Conservation (phyloP, 108 stramenopile species). For the Pseudonitzschia pungens region DNA sequence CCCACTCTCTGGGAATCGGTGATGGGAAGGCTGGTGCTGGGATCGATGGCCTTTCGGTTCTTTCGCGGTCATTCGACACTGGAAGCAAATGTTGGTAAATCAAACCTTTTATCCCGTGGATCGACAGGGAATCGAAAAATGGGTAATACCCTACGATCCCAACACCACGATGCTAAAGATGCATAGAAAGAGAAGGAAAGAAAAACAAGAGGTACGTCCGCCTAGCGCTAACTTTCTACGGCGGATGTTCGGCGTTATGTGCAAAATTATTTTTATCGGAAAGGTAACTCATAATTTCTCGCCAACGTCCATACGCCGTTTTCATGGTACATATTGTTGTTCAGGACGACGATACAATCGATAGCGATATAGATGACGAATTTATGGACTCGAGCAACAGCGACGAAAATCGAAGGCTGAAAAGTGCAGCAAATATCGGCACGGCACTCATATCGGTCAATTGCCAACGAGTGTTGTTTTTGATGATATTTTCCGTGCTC, state of each 20-base stretch:
- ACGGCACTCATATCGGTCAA: slow-evolving; percentile 80
- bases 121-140: slow-evolving; percentile 19
- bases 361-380: background rate
- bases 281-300: background rate
- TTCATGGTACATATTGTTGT: background rate
- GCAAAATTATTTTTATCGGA: background rate
- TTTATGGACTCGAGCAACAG: background rate
- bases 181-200: background rate
- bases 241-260: background rate
- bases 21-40: slow-evolving; percentile 53
- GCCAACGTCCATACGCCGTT: background rate
- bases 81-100: slow-evolving; percentile 59
- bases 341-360: background rate
- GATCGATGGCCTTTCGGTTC: slow-evolving; percentile 60
- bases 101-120: slow-evolving; percentile 30
- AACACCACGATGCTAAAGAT: background rate
- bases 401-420: slow-evolving; percentile 27
- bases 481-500: slow-evolving; percentile 50
- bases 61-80: slow-evolving; percentile 85
- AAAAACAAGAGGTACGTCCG: slow-evolving; percentile 12
- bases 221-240: background rate
- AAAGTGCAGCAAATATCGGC: slow-evolving; percentile 69
- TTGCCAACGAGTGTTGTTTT: slow-evolving; percentile 61
- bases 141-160: slow-evolving; percentile 13
- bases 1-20: slow-evolving; percentile 38